Evolutionary conservation across 441 rosid genomes (phyloP), one percentile per base, ranked within the genome.

Genomic region (Corymbia citriodora): DNA sequence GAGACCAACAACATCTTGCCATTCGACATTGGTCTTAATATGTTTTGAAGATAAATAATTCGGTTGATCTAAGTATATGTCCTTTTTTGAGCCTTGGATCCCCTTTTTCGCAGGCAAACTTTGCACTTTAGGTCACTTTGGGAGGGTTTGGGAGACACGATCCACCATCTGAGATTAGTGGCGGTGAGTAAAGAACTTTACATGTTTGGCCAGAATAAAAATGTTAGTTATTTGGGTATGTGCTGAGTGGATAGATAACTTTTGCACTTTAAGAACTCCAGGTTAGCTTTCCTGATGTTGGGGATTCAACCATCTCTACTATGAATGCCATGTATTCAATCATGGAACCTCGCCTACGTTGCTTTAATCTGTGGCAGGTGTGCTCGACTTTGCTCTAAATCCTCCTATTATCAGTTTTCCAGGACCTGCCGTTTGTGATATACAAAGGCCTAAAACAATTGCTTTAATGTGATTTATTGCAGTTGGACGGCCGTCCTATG

Each of bases 401-500:
- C 83, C 48, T 88, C n/a, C 57, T 72, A n/a, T 68, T 19, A 88
- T 27, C 12, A 31, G 74, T 54, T 88, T 45, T 79, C 15, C 85
- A 79, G 11, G 85, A 79, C 18, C 52, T 7, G 23, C 85, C 0
- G n/a, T 45, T 52, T 45, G 52, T 79, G 85, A 79, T 23, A 79
- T 40, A 23, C 23, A 45, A 19, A 79, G n/a, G 85, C 17, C 29
- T 79, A 79, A 79, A 4, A 45, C 52, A 45, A 52, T 48, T 45
- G 52, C 50, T 33, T 61, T 23, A 54, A 55, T 23, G 61, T 36
- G 21, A 36, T 55, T 55, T 83, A 79, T 27, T 61, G 74, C 91
- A 96, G 97, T 91, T 96, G 95, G 97, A 95, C 86, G 97, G 96
- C 61, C 95, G 96, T 55, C 96, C 97, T 15, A 95, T 96, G 97